Percentiles rank a stretch among this genome's conserved stretches.
phyloP scores from a whole-genome alignment of 148 eudicot genomes.

The Fagopyrum esculentum region DNA sequence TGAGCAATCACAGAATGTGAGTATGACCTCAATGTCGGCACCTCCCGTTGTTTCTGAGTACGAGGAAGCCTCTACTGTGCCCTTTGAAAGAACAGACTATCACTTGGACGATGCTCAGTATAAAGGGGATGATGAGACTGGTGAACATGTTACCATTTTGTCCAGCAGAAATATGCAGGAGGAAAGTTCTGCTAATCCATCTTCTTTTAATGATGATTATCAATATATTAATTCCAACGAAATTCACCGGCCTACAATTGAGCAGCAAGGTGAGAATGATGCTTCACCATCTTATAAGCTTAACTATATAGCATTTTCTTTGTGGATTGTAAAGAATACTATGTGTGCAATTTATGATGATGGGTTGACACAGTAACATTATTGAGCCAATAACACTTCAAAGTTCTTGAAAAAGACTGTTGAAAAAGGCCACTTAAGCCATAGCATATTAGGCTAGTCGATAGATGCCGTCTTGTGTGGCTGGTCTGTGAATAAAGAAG shows the following conservation, averaged over 20 bases:
- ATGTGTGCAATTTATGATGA: background rate
- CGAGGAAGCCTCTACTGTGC: conserved; percentile 23
- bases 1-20: conserved; percentile 47
- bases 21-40: conserved; percentile 26
- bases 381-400: background rate
- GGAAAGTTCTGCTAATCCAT: conserved; percentile 34
- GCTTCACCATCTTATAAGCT: conserved; percentile 7
- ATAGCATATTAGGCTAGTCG: background rate
- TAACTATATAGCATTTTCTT: conserved; percentile 15
- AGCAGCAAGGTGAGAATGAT: conserved; percentile 44
- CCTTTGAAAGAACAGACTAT: conserved; percentile 28
- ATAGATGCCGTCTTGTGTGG: background rate
- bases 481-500: background rate
- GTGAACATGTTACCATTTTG: conserved; percentile 16
- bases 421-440: background rate
- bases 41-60: conserved; percentile 37
- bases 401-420: background rate
- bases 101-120: conserved; percentile 34
- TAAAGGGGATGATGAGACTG: conserved; percentile 31
- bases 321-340: background rate
- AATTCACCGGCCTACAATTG: conserved; percentile 28
- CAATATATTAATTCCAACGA: conserved; percentile 44
- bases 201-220: conserved; percentile 49
- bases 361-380: background rate
- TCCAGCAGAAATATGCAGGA: conserved; percentile 28